Base-by-base conservation (phyloP, 2,329 filamentous ascomycete species). In the Fusarium udum region DNA sequence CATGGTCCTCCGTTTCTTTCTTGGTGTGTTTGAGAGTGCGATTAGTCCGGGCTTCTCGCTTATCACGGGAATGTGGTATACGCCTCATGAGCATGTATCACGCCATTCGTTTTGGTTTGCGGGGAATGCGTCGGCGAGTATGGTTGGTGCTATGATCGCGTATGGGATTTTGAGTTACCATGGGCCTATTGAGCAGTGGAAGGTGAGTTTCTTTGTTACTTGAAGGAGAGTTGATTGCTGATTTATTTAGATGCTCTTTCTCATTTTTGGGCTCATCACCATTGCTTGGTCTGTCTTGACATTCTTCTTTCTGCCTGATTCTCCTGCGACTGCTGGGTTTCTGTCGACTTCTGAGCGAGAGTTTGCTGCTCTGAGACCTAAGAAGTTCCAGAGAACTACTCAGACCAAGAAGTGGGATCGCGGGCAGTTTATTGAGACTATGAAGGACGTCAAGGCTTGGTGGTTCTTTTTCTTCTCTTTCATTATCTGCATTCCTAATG, bases 401-500 rank as follows among this genome's bases (percentile, higher is more conserved):
- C 64, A 67, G 34, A 67, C 64, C 0, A 67, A 61, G 45, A 67
- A 67, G 18, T 67, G 64, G 64, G 34, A 67, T 6, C 52, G 64
- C 0, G 6, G 9, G 0, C 64, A 67, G 22, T 67, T 67, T 1
- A 46, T 67, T 1, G 64, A 67, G 39, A 52, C 64, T 11, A 67
- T 67, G 45, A 46, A 40, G 39, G 64, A 67, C 4, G 18, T 67
- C 34, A 67, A 67, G 11, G 10, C 64, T 0, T 67, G 64, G 62
- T 67, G 64, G 64, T 67, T 67, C 52, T 67, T 67, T 4, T 26
- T 67, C 13, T 67, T 67, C 28, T 67, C 64, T 5, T 67, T 67
- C 16, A 40, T 67, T 10, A 67, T 67, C 22, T 67, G 64, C 11
- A 55, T 67, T 16, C 64, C 64, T 7, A 67, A 67, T 1, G 64